Evolutionary conservation across 805 yeast species (phyloP).

Genomic region (Candida vartiovaarae): DNA sequence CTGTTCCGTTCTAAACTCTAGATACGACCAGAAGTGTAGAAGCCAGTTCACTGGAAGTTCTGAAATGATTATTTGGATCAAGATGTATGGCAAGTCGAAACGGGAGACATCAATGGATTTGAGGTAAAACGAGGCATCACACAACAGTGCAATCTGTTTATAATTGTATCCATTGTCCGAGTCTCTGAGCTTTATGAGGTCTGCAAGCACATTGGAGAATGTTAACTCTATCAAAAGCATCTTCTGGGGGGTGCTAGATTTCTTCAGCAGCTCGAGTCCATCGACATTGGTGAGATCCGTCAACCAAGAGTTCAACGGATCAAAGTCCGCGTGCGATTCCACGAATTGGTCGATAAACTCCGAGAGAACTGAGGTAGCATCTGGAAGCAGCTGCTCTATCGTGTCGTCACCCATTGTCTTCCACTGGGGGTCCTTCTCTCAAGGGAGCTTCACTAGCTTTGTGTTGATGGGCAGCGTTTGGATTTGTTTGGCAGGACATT

Average conservation of each 20-base stretch:
- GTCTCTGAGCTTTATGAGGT: slow-evolving; percentile 7
- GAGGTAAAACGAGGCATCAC: slow-evolving; percentile 15
- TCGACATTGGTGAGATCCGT: not conserved
- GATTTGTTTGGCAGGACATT: too few species aligned
- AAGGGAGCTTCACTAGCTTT: too few species aligned
- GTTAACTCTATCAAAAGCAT: slow-evolving; percentile 8
- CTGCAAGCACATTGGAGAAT: slow-evolving; percentile 4
- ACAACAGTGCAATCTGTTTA: slow-evolving; percentile 10
- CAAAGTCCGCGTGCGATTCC: not conserved
- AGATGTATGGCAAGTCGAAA: slow-evolving; percentile 10
- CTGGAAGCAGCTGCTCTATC: slow-evolving; percentile 2
- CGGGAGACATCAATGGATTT: slow-evolving; percentile 3
- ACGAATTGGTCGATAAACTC: not conserved
- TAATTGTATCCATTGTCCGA: slow-evolving; percentile 11
- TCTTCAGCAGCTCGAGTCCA: not conserved
- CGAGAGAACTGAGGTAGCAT: slow-evolving; percentile 1
- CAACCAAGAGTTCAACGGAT: not conserved
- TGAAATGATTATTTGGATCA: slow-evolving; percentile 5
- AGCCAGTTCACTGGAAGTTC: slow-evolving; percentile 11
- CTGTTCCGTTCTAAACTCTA: slow-evolving; percentile 9
- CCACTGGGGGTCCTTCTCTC: too few species aligned
- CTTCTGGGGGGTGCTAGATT: not conserved
- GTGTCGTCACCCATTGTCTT: not conserved
- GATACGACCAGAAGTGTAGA: slow-evolving; percentile 17
- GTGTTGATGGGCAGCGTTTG: too few species aligned